A percentile compares a stretch with the other conserved stretches of the same genome.
These are phyloP conservation scores for Heracleum sosnowskyi DNA, from an alignment of 129 eudicot genomes.

Conservation along the genomic window DNA sequence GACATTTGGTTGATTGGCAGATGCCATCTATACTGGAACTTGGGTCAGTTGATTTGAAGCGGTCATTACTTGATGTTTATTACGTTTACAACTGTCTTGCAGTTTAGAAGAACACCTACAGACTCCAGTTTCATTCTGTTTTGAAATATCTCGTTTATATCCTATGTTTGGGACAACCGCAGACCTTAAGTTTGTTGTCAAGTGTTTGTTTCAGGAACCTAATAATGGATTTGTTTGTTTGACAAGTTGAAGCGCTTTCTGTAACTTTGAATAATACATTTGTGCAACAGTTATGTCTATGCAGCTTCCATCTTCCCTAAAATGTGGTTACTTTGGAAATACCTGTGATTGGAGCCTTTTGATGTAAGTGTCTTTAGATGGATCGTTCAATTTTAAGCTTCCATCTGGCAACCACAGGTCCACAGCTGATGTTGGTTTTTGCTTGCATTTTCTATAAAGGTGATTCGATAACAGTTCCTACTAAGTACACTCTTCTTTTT, in stretches of 20 bases:
- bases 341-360: not conserved
- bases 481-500: no score
- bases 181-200: not conserved
- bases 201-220: not conserved
- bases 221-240: not conserved
- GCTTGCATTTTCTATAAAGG: not conserved
- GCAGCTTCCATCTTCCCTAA: not conserved
- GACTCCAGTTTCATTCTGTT: not conserved
- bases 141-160: not conserved
- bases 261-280: not conserved
- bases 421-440: not conserved
- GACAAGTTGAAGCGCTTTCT: not conserved
- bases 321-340: not conserved
- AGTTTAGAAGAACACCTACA: not conserved
- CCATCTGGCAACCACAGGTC: not conserved
- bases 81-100: not conserved
- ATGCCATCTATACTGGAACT: not conserved
- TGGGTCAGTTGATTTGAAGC: not conserved
- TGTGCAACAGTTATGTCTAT: not conserved
- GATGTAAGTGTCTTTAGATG: not conserved
- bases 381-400: not conserved
- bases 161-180: not conserved
- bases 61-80: not conserved
- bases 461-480: no score
- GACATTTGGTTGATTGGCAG: not conserved